Evolutionary conservation across 2,329 filamentous ascomycete species (phyloP), one percentile per base, ranked within the genome.

Genomic region (Aspergillus fumigatus): DNA sequence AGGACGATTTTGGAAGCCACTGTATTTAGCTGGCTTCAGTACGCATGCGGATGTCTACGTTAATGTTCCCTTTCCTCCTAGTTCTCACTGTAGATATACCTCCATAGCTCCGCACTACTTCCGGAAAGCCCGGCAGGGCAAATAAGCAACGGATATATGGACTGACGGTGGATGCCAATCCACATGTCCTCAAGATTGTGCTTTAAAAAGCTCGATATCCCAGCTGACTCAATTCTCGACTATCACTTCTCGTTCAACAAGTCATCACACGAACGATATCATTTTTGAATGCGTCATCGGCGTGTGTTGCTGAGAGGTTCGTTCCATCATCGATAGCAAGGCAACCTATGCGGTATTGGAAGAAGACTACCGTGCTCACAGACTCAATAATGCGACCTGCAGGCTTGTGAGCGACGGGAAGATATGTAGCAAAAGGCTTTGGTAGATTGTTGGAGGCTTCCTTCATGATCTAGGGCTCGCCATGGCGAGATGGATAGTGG

Each of bases 1-100:
- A 87, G 68, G n/a, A 85, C 67, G 57, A 83, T 73, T 38, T 45
- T 45, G 41, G n/a, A 3, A 11, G 19, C 6, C 41, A 45, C 23
- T 10, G 19, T 45, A 38, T 35, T 38, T 14, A 17, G 32, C 3
- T 17, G 5, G 17, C 2, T 38, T 7, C 14, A 38, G 17, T 6
- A 35, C 32, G 6, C 4, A 38, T 38, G 32, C 3, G 5, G 14
- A 38, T 3, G 32, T 35, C 4, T 35, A 17, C 6, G 6, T 5
- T 0, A 17, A 6, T 14, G 1, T 35, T 32, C 14, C 11, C 14
- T 35, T 14, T 17, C 2, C 14, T 17, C 11, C 4, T 1, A 4
- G 32, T 14, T 35, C 11, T 35, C 11, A 5, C 17, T 4, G 2
- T 7, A 38, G 5, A 38, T 17, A 38, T 38, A 38, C 32, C 14